phyloP scores from a whole-genome alignment of 2,329 filamentous ascomycete species.

The Didymella arachidicola region DNA sequence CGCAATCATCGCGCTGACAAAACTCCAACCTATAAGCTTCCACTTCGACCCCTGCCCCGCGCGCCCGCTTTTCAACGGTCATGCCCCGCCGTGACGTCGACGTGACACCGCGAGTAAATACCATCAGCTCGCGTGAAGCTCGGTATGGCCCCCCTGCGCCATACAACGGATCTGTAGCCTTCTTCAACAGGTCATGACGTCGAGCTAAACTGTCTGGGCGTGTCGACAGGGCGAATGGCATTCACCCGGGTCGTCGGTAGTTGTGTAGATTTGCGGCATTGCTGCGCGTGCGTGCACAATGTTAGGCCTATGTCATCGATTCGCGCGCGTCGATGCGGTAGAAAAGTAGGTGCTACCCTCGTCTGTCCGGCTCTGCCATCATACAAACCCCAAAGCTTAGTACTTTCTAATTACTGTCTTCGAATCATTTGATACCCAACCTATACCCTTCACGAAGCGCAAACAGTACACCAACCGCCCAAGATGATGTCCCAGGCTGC shows the following conservation, averaged over 20 bases:
- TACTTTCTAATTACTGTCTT: not conserved
- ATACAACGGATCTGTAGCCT: conserved; percentile 28
- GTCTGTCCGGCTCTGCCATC: not conserved
- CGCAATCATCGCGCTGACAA: conserved; percentile 21
- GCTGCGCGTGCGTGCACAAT: conserved; percentile 13
- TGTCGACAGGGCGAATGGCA: conserved; percentile 35
- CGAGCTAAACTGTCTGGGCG: conserved; percentile 32
- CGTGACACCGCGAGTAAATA: conserved; percentile 35
- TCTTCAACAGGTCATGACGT: conserved; percentile 44
- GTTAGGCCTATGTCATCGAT: conserved; percentile 37
- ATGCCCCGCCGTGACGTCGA: conserved; percentile 40
- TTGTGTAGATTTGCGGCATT: conserved; percentile 26
- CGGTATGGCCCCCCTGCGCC: conserved; percentile 24
- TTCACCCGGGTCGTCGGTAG: conserved; percentile 30
- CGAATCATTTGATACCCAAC: conserved; percentile 15
- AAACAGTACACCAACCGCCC: conserved; percentile 22
- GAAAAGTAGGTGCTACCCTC: conserved; percentile 25
- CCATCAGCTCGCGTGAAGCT: conserved; percentile 20
- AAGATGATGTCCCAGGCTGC: conserved; percentile 63
- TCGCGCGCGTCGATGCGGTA: conserved; percentile 17
- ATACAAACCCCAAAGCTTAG: conserved; percentile 2
- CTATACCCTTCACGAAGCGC: conserved; percentile 2
- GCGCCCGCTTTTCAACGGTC: conserved; percentile 21
- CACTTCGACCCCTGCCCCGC: conserved; percentile 16
- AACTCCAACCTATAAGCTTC: conserved; percentile 3